These are phyloP conservation scores for Remersonia thermophila DNA, from an alignment of 2,329 filamentous ascomycete species.

Conservation along the genomic window DNA sequence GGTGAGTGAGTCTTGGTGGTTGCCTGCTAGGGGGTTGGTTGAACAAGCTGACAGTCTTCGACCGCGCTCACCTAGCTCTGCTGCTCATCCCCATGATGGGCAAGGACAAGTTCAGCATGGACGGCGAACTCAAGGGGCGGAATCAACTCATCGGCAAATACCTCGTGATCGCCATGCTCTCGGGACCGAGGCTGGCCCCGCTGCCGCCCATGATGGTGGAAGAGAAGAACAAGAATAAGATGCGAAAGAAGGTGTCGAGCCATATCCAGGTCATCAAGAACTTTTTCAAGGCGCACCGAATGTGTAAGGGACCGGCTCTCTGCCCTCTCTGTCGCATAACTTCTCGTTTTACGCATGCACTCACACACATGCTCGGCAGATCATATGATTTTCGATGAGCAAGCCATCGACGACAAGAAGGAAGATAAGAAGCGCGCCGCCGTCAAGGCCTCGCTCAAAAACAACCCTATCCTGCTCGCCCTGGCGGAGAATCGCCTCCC, in stretches of 20 bases:
- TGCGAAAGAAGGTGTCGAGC: constrained; percentile 54
- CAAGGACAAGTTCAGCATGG: constrained; percentile 53
- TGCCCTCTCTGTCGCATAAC: too few species aligned
- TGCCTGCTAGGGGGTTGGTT: too few species aligned
- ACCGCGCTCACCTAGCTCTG: constrained; percentile 40
- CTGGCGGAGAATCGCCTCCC: constrained; percentile 45
- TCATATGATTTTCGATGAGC: constrained; percentile 46
- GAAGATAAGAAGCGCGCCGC: too few species aligned
- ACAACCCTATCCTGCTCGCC: constrained; percentile 50
- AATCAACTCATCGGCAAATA: constrained; percentile 62
- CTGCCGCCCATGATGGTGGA: constrained; percentile 27
- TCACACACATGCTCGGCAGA: constrained; percentile 25
- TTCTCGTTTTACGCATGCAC: not conserved
- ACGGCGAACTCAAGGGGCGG: constrained; percentile 50
- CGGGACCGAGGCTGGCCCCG: constrained; percentile 12
- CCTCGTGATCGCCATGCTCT: constrained; percentile 47
- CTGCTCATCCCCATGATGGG: constrained; percentile 55
- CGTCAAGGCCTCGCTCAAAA: constrained; percentile 22
- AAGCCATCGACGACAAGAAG: too few species aligned
- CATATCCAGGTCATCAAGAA: constrained; percentile 61
- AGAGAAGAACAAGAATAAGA: too few species aligned
- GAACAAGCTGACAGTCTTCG: too few species aligned
- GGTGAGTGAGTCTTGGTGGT: constrained; percentile 38
- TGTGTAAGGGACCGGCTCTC: constrained; percentile 48
- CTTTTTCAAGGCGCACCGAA: constrained; percentile 49